phyloP scores from a whole-genome alignment of 441 rosid genomes.

The Viola pubescens region DNA sequence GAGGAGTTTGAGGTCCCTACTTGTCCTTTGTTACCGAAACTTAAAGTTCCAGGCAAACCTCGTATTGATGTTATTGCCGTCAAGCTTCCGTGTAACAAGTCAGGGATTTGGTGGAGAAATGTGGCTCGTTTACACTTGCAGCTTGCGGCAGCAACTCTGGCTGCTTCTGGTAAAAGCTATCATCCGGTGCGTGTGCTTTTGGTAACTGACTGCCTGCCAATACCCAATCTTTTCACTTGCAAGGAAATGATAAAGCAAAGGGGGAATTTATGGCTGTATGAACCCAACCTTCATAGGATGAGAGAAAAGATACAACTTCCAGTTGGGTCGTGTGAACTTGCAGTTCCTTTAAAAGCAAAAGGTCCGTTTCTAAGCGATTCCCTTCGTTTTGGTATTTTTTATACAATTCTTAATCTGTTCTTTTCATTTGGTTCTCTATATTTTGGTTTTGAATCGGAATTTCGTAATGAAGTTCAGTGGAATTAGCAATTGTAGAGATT shows the following conservation, averaged over 20 bases:
- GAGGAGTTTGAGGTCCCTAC: conserved; percentile 72
- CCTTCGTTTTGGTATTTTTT: background rate
- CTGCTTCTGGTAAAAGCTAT: conserved; percentile 62
- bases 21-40: conserved; percentile 62
- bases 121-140: conserved; percentile 77
- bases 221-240: conserved; percentile 71
- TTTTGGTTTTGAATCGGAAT: background rate
- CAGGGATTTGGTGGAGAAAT: conserved; percentile 69
- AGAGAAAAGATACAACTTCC: conserved; percentile 65
- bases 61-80: conserved; percentile 60
- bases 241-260: conserved; percentile 48
- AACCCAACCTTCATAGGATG: conserved; percentile 46
- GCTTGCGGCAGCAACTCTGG: conserved; percentile 70
- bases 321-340: conserved; percentile 75
- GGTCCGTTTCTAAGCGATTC: conserved; percentile 31
- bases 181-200: conserved; percentile 60
- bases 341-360: conserved; percentile 74
- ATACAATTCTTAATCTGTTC: background rate
- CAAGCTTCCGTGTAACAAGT: conserved; percentile 70
- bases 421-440: background rate
- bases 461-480: background rate
- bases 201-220: conserved; percentile 60
- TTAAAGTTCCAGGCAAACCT: conserved; percentile 62
- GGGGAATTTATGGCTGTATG: conserved; percentile 70
- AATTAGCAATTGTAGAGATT: background rate